Evolutionary conservation across 768 basidiomycete species (phyloP), one percentile per base, ranked within the genome.

Genomic region (Boletus bicolor): DNA sequence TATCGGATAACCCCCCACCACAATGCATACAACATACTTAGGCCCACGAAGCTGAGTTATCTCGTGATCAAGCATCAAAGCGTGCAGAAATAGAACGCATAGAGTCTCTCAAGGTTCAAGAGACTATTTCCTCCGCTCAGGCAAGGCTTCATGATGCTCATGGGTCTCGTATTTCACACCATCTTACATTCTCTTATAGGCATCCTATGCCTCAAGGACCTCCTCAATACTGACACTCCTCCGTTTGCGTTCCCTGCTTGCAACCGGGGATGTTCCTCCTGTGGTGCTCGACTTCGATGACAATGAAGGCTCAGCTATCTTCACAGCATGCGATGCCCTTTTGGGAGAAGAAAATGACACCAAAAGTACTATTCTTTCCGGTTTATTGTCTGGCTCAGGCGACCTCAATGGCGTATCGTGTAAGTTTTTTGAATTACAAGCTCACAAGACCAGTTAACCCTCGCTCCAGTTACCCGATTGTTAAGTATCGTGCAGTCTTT

Each of bases 11-110:
- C 37, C 35, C 19, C 44, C 41, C 41, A 49, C 36, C n/a, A 41
- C 43, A 46, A 32, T 59, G 10, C 38, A 53, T 38, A 1, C 46
- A 50, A 48, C 51, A 35, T 32, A 8, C 43, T 38, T 59, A 91
- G 90, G 70, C 69, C 42, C 76, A 86, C 60, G 90, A 92, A 72
- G 74, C 79, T 1, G 88, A 89, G 58, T 62, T 82, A 15, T 77
- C 75, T 1, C 82, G 81, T 43, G 83, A 89, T 60, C 64, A 82
- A 26, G 74, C 81, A 12, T 64, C 67, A 44, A 84, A 82, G 67
- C 80, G 79, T 55, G 75, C 72, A 43, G 84, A 87, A 62, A 74
- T 75, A 24, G 84, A 85, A 51, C 81, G 77, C 60, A 73, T 73
- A 17, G 82, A 86, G 60, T 79, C 79, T 56, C 73, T 78, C 42